phyloP scores from a whole-genome alignment of 2,329 filamentous ascomycete genomes.

The Venturia asperata region DNA sequence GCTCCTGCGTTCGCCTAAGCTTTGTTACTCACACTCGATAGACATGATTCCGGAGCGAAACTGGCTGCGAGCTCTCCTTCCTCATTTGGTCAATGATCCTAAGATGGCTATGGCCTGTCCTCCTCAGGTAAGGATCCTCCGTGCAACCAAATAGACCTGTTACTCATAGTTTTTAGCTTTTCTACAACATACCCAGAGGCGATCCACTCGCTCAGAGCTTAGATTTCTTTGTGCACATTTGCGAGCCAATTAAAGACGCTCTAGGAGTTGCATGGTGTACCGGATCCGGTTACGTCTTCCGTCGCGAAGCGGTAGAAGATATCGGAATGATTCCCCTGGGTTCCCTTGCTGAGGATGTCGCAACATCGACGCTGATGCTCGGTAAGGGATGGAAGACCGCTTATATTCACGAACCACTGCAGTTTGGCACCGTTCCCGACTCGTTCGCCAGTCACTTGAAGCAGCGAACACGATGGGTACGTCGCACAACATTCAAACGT shows the following conservation, averaged over 20 bases:
- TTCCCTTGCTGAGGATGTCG: constrained; percentile 55
- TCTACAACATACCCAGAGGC: constrained; percentile 54
- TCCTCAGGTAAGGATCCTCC: constrained; percentile 37
- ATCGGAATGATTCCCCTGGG: constrained; percentile 57
- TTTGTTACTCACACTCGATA: constrained; percentile 3
- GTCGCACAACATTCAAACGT: not conserved
- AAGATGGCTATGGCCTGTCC: constrained; percentile 55
- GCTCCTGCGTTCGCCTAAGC: not conserved
- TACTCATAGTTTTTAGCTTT: constrained; percentile 33
- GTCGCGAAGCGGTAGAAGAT: constrained; percentile 52
- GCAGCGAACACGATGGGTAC: constrained; percentile 25
- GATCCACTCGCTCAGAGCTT: constrained; percentile 54
- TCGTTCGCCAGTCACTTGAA: constrained; percentile 23
- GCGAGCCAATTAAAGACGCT: constrained; percentile 41
- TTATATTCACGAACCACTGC: constrained; percentile 25
- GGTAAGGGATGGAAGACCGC: constrained; percentile 57
- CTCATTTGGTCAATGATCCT: constrained; percentile 49
- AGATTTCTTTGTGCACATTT: constrained; percentile 52
- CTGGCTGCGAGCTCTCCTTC: constrained; percentile 54
- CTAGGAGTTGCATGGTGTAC: constrained; percentile 54
- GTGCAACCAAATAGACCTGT: not conserved
- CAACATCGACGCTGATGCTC: constrained; percentile 52
- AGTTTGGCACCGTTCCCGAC: constrained; percentile 26
- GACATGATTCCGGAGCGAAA: constrained; percentile 56
- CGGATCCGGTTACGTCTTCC: constrained; percentile 56